These are phyloP conservation scores for Chrysanthemum seticuspe DNA, from an alignment of 129 eudicot species.

Conservation along the genomic window DNA sequence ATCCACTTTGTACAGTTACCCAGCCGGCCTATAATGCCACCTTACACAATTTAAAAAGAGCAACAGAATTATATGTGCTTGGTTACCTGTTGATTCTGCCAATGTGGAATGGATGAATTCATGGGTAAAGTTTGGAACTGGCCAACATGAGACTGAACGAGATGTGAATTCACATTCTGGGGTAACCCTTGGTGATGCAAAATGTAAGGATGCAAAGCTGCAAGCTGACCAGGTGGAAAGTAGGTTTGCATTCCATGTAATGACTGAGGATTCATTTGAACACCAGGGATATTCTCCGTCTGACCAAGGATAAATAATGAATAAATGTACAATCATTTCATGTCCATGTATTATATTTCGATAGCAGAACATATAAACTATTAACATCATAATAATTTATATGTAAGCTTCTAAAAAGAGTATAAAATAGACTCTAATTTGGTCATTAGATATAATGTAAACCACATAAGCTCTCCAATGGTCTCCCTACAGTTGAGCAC, in stretches of 20 bases:
- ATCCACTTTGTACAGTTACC: not conserved
- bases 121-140: constrained; percentile 63
- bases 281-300: constrained; percentile 58
- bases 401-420: too few relatives aligned
- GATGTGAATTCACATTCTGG: constrained; percentile 67
- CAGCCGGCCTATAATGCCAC: not conserved
- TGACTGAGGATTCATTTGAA: constrained; percentile 64
- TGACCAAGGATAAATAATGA: constrained; percentile 19
- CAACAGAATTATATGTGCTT: not conserved
- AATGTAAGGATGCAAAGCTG: constrained; percentile 85
- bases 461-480: too few relatives aligned
- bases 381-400: too few relatives aligned
- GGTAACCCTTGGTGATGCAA: constrained; percentile 79
- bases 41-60: not conserved
- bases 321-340: constrained; percentile 13
- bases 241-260: constrained; percentile 80
- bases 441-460: too few relatives aligned
- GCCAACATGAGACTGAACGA: constrained; percentile 61
- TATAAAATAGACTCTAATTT: too few relatives aligned
- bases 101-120: constrained; percentile 58
- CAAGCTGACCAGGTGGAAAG: constrained; percentile 75
- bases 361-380: not conserved
- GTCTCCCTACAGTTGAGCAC: too few relatives aligned
- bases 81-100: constrained; percentile 82
- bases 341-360: constrained; percentile 4